Conservation (phyloP, 2,329 filamentous ascomycete species). For the Colletotrichum salicis region DNA sequence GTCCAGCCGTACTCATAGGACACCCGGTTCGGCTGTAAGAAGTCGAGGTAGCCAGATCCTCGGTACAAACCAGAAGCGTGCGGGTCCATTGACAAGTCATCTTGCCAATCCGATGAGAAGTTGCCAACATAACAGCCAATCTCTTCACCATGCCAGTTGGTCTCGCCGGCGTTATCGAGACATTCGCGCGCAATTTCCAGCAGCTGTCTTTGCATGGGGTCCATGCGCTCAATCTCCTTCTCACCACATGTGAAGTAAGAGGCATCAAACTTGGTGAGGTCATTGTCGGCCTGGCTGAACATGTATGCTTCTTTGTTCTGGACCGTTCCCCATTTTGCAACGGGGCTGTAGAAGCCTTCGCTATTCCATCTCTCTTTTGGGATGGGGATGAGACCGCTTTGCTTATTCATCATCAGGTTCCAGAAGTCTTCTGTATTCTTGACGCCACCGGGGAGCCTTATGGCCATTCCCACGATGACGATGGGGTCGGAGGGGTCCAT, state of each 20-base stretch:
- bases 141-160: conserved; percentile 39
- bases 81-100: conserved; percentile 30
- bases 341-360: conserved; percentile 37
- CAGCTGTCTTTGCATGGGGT: conserved; percentile 44
- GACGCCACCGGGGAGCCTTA: conserved; percentile 46
- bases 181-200: conserved; percentile 44
- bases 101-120: conserved; percentile 43
- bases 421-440: conserved; percentile 41
- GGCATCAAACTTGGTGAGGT: conserved; percentile 43
- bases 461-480: conserved; percentile 45
- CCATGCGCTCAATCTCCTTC: conserved; percentile 42
- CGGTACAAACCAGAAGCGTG: conserved; percentile 36
- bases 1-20: conserved; percentile 46
- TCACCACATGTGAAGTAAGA: conserved; percentile 45
- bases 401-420: conserved; percentile 44
- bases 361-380: conserved; percentile 43
- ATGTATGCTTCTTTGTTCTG: conserved; percentile 36
- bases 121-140: conserved; percentile 44
- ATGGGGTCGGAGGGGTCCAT: conserved; percentile 38
- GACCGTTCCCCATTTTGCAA: conserved; percentile 27
- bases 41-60: conserved; percentile 35
- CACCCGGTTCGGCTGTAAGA: conserved; percentile 44
- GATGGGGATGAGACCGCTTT: conserved; percentile 38
- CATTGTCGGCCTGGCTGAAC: conserved; percentile 36
- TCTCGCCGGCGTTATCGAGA: conserved; percentile 44